A percentile compares a stretch with the other conserved stretches of the same genome.
phyloP scores from a whole-genome alignment of 225 moss, liverwort and hornwort species.

The Takakia lepidozioides region DNA sequence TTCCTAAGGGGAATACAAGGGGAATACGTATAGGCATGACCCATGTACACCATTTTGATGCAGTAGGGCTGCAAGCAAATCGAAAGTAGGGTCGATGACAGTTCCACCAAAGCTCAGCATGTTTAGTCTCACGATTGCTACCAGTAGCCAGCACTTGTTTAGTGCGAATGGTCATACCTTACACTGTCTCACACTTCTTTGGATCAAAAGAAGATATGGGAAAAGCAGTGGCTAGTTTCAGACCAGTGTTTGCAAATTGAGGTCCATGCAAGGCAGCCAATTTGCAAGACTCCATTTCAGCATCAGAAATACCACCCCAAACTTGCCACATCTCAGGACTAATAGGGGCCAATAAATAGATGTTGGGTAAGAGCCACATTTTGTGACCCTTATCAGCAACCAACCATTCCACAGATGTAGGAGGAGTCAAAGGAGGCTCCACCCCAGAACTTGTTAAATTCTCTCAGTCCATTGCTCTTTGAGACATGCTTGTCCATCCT shows the following conservation, averaged over 20 bases:
- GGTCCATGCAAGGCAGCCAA: constrained; percentile 2
- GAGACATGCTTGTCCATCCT: constrained; percentile 1
- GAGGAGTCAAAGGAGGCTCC: constrained; percentile 9
- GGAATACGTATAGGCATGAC: too few species aligned
- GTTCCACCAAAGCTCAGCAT: constrained; percentile 10
- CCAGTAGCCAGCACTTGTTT: constrained; percentile 11
- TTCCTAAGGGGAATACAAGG: too few species aligned
- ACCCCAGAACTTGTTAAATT: too few species aligned
- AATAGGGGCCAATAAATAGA: constrained; percentile 11
- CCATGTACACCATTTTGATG: too few species aligned
- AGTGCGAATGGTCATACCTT: constrained; percentile 3
- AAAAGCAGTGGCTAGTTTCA: not conserved
- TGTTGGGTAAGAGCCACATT: constrained; percentile 3
- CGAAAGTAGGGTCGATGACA: constrained; percentile 12
- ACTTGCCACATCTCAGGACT: constrained; percentile 10
- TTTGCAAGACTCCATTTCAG: constrained; percentile 6
- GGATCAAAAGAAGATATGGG: not conserved
- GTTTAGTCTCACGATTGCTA: not conserved
- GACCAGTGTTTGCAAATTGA: constrained; percentile 1
- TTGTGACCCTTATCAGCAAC: constrained; percentile 1
- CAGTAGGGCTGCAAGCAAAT: constrained; percentile 9
- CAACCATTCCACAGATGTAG: constrained; percentile 5
- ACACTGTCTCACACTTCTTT: constrained; percentile 2
- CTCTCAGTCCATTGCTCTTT: too few species aligned
- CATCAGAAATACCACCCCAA: constrained; percentile 2